Evolutionary conservation across 2,329 filamentous ascomycete species (phyloP).

Genomic region (Exophiala sideris): DNA sequence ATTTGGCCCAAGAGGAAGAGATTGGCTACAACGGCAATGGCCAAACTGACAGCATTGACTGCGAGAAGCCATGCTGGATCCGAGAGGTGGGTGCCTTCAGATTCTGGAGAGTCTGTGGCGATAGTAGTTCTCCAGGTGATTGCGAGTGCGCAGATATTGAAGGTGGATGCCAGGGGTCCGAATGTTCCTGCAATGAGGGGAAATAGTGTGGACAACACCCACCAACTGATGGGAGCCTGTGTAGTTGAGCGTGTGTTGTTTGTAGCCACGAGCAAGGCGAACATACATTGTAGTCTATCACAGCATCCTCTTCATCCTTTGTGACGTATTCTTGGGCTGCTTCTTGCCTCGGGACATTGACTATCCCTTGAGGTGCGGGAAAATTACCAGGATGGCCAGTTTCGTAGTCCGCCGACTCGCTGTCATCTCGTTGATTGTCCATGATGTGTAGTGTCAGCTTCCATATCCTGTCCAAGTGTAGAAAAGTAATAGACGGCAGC

Average conservation of each 20-base stretch:
- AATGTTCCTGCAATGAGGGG: conserved; percentile 29
- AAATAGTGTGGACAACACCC: not conserved
- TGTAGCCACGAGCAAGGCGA: not conserved
- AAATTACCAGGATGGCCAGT: not conserved
- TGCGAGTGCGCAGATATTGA: conserved; percentile 35
- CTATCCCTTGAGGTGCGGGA: not conserved
- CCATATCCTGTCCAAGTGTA: not conserved
- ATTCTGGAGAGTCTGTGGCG: conserved; percentile 4
- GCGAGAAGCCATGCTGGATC: conserved; percentile 12
- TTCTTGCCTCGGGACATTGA: not conserved
- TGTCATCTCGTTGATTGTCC: not conserved
- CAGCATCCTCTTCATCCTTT: not conserved
- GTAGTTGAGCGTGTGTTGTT: not conserved
- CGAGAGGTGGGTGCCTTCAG: conserved; percentile 5
- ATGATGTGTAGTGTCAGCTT: not conserved
- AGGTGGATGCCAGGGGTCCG: conserved; percentile 38
- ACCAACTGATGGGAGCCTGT: conserved; percentile 3
- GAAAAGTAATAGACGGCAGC: not conserved
- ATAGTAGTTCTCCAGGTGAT: conserved; percentile 13
- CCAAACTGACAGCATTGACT: conserved; percentile 11
- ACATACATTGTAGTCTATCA: conserved; percentile 4
- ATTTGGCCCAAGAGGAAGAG: conserved; percentile 12
- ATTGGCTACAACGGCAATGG: conserved; percentile 10
- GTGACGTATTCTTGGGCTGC: not conserved
- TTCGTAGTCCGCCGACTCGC: not conserved